A percentile compares a stretch with the other conserved stretches of the same genome.
These are phyloP conservation scores for Recurvomyces mirabilis DNA, from an alignment of 495 filamentous ascomycete species.

Conservation along the genomic window DNA sequence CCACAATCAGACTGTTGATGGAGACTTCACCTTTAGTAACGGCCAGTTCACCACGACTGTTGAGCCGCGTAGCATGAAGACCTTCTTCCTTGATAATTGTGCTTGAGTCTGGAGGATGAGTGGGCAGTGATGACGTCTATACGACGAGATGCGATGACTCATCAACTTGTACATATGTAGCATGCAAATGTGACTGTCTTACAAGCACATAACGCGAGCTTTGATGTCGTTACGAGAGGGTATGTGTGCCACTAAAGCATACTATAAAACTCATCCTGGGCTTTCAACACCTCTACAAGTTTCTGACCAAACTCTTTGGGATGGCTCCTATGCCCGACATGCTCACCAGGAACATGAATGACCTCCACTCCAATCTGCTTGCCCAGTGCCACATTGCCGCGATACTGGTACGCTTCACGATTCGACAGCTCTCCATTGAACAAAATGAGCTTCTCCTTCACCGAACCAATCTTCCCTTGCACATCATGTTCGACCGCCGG, in stretches of 20 bases:
- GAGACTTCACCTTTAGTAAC: conserved; percentile 1
- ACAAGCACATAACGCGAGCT: no score
- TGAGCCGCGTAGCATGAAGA: conserved; percentile 17
- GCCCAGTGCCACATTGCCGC: background rate
- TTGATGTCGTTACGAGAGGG: no score
- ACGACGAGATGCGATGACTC: no score
- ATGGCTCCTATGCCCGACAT: conserved; percentile 4
- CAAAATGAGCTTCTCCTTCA: background rate
- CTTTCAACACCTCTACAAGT: conserved; percentile 2
- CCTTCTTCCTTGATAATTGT: conserved; percentile 15
- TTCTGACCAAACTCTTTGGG: background rate
- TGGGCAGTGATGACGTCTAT: no score
- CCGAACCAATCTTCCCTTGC: background rate
- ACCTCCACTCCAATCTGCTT: conserved; percentile 1
- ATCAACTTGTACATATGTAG: no score
- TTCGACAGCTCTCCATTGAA: conserved; percentile 1
- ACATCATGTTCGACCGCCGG: conserved; percentile 3
- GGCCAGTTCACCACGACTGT: conserved; percentile 11
- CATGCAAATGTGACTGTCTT: no score
- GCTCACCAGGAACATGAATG: background rate
- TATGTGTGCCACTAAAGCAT: no score
- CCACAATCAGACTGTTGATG: conserved; percentile 13
- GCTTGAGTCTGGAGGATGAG: no score
- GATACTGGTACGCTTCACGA: conserved; percentile 3
- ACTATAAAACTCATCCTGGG: conserved; percentile 1